A percentile compares a stretch with the other conserved stretches of the same genome.
Evolutionary conservation across 345 rosid species (phyloP).

Genomic region (Eutrema heterophyllum): DNA sequence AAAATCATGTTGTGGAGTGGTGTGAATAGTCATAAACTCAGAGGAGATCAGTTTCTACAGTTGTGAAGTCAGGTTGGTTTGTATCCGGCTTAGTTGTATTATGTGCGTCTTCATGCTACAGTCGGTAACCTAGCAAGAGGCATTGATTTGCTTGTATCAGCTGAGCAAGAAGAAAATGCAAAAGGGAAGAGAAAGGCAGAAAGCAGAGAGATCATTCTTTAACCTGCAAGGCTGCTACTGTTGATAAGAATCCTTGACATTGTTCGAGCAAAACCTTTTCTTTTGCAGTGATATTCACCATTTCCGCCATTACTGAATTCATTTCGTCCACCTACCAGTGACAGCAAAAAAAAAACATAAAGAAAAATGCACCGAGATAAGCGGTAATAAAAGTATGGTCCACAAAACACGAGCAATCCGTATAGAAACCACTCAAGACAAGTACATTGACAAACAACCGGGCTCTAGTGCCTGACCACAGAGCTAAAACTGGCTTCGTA

Average conservation of each 20-base stretch:
- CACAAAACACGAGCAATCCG: neutral
- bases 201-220: neutral
- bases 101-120: slow-evolving; percentile 88
- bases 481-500: neutral
- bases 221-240: slow-evolving; percentile 80
- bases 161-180: slow-evolving; percentile 2
- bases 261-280: slow-evolving; percentile 61
- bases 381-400: neutral
- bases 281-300: slow-evolving; percentile 55
- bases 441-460: neutral
- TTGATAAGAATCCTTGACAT: slow-evolving; percentile 65
- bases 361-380: neutral
- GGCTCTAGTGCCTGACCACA: neutral
- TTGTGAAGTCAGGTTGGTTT: slow-evolving; percentile 59
- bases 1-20: slow-evolving; percentile 29
- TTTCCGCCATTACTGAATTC: slow-evolving; percentile 59
- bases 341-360: neutral
- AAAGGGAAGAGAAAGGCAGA: neutral
- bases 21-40: slow-evolving; percentile 57
- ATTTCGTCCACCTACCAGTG: slow-evolving; percentile 68
- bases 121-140: slow-evolving; percentile 54
- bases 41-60: slow-evolving; percentile 57
- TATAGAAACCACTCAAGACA: neutral
- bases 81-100: slow-evolving; percentile 54
- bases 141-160: neutral